These are phyloP conservation scores for Multifurca ochricompacta DNA, from an alignment of 768 basidiomycete genomes.

Conservation along the genomic window DNA sequence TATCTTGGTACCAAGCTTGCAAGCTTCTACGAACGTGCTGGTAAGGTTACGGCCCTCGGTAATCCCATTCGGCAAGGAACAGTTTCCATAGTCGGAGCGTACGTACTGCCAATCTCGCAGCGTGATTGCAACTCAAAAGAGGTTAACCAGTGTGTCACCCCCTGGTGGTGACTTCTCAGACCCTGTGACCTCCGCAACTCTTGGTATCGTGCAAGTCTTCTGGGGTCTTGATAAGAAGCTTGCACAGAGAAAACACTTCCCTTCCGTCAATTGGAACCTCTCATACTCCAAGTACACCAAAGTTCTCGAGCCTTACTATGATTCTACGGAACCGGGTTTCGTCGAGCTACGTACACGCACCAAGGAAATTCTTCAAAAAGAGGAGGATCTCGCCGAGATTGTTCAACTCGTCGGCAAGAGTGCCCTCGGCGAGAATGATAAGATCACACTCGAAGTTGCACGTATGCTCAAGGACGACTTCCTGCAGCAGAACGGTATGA, in stretches of 20 bases:
- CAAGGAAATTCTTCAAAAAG: constrained; percentile 97
- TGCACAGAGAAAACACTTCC: constrained; percentile 98
- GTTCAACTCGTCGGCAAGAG: constrained; percentile 99
- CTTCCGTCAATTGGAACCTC: constrained; percentile 99
- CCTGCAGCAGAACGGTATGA: constrained; percentile 98
- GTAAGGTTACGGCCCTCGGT: constrained; percentile 89
- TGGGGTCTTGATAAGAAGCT: constrained; percentile 99
- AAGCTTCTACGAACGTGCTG: constrained; percentile 97
- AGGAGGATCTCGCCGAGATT: constrained; percentile 97
- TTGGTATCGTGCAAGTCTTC: constrained; percentile 99
- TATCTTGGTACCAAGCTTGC: constrained; percentile 94
- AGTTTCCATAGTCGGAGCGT: constrained; percentile 99
- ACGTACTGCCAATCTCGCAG: constrained; percentile 31
- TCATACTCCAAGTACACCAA: constrained; percentile 99
- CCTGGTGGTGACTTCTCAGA: constrained; percentile 99
- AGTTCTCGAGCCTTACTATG: constrained; percentile 88
- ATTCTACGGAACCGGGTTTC: constrained; percentile 87
- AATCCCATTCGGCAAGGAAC: constrained; percentile 84
- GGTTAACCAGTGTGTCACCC: constrained; percentile 71
- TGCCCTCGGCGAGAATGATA: constrained; percentile 93
- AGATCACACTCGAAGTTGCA: constrained; percentile 96
- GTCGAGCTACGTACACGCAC: constrained; percentile 86
- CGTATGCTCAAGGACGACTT: constrained; percentile 97
- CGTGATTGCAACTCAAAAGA: neutral
- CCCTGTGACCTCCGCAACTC: constrained; percentile 94